Conservation (phyloP, 257 asterid species). For the Thymus mandschuricus region DNA sequence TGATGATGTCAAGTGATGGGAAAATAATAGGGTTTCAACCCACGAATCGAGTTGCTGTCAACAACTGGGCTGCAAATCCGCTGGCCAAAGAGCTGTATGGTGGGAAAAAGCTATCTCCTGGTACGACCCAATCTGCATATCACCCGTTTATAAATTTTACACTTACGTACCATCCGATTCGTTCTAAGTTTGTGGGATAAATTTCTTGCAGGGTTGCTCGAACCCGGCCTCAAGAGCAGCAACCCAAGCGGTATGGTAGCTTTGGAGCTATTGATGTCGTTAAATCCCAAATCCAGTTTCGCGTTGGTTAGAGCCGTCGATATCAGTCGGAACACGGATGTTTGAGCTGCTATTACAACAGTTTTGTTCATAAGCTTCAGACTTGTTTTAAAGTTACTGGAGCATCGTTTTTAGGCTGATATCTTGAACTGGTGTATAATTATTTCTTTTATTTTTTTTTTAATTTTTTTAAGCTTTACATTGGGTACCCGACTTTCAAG, state of each 20-base stretch:
- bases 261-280: conserved; percentile 73
- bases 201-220: conserved; percentile 64
- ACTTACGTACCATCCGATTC: neutral
- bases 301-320: conserved; percentile 67
- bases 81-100: conserved; percentile 72
- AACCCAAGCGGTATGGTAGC: conserved; percentile 49
- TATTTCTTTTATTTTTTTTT: no score
- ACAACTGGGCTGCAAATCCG: conserved; percentile 88
- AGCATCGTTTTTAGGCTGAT: neutral
- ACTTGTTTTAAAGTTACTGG: neutral
- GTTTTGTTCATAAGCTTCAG: neutral
- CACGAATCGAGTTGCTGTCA: conserved; percentile 77
- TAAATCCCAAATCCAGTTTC: conserved; percentile 54
- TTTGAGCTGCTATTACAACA: conserved; percentile 8
- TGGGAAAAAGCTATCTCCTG: conserved; percentile 71
- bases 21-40: conserved; percentile 75
- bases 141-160: neutral
- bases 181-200: neutral
- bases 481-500: no score
- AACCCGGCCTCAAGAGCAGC: conserved; percentile 63
- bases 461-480: no score
- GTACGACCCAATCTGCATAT: conserved; percentile 35
- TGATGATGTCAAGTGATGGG: conserved; percentile 61
- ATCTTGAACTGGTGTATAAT: no score
- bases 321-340: conserved; percentile 14